Percentiles rank a stretch among this genome's conserved stretches.
These are phyloP conservation scores for Gloeophyllum trabeum DNA, from an alignment of 768 basidiomycete genomes.

Conservation along the genomic window DNA sequence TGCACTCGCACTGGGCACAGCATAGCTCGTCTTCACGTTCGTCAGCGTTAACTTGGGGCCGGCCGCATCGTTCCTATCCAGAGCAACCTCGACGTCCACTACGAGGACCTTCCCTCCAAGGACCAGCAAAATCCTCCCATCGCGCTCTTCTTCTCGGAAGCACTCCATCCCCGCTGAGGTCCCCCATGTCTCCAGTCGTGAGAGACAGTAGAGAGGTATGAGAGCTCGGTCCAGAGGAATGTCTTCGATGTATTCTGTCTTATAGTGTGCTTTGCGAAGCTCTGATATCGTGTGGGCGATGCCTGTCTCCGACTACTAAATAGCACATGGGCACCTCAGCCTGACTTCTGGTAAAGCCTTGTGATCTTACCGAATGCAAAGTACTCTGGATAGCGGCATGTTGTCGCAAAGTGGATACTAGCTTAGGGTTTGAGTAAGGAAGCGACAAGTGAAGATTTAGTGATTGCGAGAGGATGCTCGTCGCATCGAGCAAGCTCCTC, in stretches of 20 bases:
- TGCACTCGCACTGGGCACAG: constrained; percentile 31
- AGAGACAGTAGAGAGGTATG: constrained; percentile 46
- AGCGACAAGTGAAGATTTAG: constrained; percentile 37
- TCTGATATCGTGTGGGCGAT: constrained; percentile 35
- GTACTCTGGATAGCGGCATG: constrained; percentile 41
- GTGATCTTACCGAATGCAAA: constrained; percentile 28
- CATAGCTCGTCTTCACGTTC: constrained; percentile 66
- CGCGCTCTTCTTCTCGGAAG: constrained; percentile 47
- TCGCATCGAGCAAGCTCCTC: constrained; percentile 37
- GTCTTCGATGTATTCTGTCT: constrained; percentile 49
- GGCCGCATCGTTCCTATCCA: constrained; percentile 26
- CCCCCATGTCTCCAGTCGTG: constrained; percentile 51
- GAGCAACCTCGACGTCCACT: constrained; percentile 57
- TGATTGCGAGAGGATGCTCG: constrained; percentile 42
- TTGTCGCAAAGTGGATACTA: constrained; percentile 59
- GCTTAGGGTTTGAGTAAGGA: constrained; percentile 49
- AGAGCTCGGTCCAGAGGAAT: constrained; percentile 37
- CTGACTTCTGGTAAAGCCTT: constrained; percentile 3
- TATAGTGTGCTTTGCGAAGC: constrained; percentile 33
- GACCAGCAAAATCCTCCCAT: constrained; percentile 40
- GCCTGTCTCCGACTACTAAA: constrained; percentile 39
- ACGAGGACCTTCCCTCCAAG: constrained; percentile 77
- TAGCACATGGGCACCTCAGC: constrained; percentile 9
- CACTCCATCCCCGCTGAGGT: constrained; percentile 61
- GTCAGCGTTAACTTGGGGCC: constrained; percentile 32